Conservation (phyloP, 768 basidiomycete species). For the Psilocybe cubensis region DNA sequence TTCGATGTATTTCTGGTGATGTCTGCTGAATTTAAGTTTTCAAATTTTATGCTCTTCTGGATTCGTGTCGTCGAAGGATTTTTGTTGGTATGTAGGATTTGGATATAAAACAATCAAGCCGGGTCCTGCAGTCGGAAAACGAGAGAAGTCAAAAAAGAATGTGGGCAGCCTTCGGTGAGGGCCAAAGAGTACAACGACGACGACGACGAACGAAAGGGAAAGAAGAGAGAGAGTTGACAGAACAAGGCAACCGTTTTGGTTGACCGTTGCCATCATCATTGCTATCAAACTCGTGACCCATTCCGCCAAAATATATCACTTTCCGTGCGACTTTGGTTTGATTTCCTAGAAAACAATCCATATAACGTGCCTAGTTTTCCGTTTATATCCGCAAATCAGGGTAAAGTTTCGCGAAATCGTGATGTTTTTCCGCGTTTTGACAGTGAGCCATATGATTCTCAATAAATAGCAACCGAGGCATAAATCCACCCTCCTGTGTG, state of each 20-base stretch:
- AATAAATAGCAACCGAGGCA: too few species aligned
- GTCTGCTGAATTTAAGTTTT: neutral
- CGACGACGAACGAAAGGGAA: neutral
- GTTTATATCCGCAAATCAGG: neutral
- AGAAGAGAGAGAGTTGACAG: neutral
- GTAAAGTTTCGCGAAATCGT: neutral
- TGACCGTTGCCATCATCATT: conserved; percentile 1
- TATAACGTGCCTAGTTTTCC: neutral
- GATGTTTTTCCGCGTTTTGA: neutral
- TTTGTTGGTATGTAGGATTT: neutral
- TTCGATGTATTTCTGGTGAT: neutral
- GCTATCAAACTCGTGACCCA: neutral
- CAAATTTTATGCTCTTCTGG: neutral
- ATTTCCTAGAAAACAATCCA: neutral
- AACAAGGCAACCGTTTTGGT: neutral
- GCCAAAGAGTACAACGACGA: neutral
- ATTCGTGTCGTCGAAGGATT: neutral
- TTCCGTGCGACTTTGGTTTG: neutral
- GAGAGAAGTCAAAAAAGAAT: conserved; percentile 1
- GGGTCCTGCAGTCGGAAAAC: neutral
- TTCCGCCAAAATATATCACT: neutral
- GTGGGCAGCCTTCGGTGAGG: neutral
- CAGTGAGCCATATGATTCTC: neutral
- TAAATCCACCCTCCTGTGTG: too few species aligned
- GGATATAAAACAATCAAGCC: neutral